Base-by-base conservation (phyloP, 495 filamentous ascomycete genomes). In the Penicillium coffeae region DNA sequence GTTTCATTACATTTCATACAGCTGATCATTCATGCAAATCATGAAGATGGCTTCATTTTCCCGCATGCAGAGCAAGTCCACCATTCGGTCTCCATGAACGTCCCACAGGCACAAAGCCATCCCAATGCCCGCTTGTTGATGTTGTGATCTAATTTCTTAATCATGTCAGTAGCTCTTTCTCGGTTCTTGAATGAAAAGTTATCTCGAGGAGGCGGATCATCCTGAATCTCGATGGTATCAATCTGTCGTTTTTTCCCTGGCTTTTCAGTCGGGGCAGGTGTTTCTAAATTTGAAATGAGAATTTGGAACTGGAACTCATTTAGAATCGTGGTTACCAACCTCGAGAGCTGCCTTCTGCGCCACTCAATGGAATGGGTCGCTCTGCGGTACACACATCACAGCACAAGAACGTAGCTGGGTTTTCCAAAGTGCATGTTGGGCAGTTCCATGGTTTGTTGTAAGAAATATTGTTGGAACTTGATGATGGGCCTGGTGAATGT, bases 351-450 rank as follows among this genome's bases (percentile, higher is more conserved):
- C n/a, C n/a, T n/a, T n/a, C n/a, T n/a, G n/a, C n/a, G n/a, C n/a
- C n/a, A n/a, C n/a, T n/a, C n/a, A n/a, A 52, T 14, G 69, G 59
- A 12, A 68, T 72, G 0, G 83, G 75, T 36, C 86, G 76, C 59
- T 88, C 84, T 1, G 73, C 68, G 5, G 76, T 82, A 59, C 91
- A 96, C 2, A 82, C 89, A 56, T 91, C 90, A 62, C 91, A 96
- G 54, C 75, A 78, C 8, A 88, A 73, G 52, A 75, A 89, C 18
- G 66, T 77, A 21, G 75, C 51, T 2, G 87, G 83, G 56, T 97
- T 97, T 41, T 83, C 79, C n/a, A 93, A 76, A 0, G 92, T 97
- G 59, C 92, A 96, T 25, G 81, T 74, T 16, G 73, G 71, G 53
- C 92, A 97, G 9, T 76, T 73, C 92, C 92, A 96, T 30, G 75